These are phyloP conservation scores for Nicotiana paniculata DNA, from an alignment of 257 asterid species.

Conservation along the genomic window DNA sequence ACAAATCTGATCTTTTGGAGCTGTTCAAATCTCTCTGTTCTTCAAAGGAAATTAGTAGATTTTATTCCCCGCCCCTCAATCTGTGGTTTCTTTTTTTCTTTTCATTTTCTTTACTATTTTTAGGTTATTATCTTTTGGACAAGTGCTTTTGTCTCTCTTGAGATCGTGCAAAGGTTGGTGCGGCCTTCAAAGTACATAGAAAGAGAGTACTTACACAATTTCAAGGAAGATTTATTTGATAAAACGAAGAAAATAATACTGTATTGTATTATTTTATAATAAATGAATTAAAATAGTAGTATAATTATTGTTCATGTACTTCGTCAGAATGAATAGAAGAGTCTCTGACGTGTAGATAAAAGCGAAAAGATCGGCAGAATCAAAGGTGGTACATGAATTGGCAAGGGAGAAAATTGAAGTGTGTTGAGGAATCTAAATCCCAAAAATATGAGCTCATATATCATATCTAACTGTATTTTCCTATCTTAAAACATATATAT, in stretches of 20 bases:
- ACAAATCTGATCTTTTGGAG: background rate
- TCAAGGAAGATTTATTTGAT: background rate
- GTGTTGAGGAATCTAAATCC: too few relatives aligned
- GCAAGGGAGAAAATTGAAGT: too few relatives aligned
- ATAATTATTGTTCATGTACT: background rate
- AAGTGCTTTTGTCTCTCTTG: background rate
- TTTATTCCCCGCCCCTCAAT: background rate
- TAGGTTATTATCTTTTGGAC: background rate
- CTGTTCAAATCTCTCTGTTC: background rate
- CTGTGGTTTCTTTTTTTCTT: background rate
- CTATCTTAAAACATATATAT: too few relatives aligned
- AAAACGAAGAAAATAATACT: background rate
- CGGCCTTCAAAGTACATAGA: background rate
- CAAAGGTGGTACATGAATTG: background rate
- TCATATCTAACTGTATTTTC: too few relatives aligned
- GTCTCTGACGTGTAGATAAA: background rate
- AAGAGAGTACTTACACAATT: background rate
- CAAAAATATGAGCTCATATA: too few relatives aligned
- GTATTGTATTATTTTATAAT: background rate
- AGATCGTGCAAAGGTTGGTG: constrained; percentile 7
- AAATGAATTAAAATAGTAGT: background rate
- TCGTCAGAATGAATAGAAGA: background rate
- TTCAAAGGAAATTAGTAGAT: background rate
- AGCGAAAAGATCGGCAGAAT: background rate
- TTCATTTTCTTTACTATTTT: background rate